Evolutionary conservation across 768 basidiomycete species (phyloP), one percentile per base, ranked within the genome.

Genomic region (Krasilnikovozyma curviuscula): DNA sequence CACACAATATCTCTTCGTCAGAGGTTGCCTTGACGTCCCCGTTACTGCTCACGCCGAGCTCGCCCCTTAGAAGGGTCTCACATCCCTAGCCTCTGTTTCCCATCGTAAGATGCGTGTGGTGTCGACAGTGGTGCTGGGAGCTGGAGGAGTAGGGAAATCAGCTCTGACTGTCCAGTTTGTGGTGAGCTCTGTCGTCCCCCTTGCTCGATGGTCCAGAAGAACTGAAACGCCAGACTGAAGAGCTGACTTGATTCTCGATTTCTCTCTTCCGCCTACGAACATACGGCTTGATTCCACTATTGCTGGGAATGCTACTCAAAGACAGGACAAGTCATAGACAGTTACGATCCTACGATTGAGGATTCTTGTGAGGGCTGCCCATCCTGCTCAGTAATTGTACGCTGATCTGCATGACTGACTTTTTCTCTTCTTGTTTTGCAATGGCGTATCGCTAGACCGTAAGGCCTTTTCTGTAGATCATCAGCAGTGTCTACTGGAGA

Each of bases 261-360:
- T 18, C 37, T 39, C 37, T 18, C n/a, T 39, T 18, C n/a, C 21
- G 16, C 10, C 7, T 12, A 16, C 8, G 7, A 9, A 9, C 28
- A 16, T 16, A 31, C 30, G 23, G 23, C 31, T 10, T 16, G 5
- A 3, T 30, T n/a, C n/a, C n/a, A n/a, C n/a, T n/a, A n/a, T n/a
- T n/a, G n/a, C n/a, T n/a, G n/a, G n/a, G n/a, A n/a, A n/a, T n/a
- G n/a, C 12, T 16, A 21, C 8, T 9, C 25, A 7, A 28, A 24
- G 25, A 25, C 31, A 27, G 7, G 16, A 14, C 1, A 23, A 8
- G 35, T 42, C 7, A 21, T 40, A 24, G 48, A 49, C 41, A 43
- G 41, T 5, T 49, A 49, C 14, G 48, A 49, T n/a, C 48, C 48
- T 8, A 49, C 48, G 12, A 40, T 49, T 9, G 41, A 42, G 27